These are phyloP conservation scores for Quercus variabilis DNA, from an alignment of 306 rosid species.

Conservation along the genomic window DNA sequence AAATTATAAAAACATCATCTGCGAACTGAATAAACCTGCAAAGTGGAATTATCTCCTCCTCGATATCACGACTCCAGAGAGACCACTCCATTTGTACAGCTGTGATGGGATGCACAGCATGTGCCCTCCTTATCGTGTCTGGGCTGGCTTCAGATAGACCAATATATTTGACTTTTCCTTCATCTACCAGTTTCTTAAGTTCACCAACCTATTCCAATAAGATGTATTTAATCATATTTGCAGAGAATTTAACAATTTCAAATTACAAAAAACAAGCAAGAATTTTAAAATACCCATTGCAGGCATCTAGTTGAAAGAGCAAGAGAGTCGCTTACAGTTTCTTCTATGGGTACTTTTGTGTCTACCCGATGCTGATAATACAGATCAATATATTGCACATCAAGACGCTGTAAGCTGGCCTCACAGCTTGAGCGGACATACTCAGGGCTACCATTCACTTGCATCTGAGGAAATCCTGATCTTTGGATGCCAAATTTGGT, in stretches of 20 bases:
- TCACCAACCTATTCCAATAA: constrained; percentile 47
- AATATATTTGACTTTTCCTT: constrained; percentile 70
- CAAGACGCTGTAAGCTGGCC: constrained; percentile 76
- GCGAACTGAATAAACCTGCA: constrained; percentile 46
- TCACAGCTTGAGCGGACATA: constrained; percentile 72
- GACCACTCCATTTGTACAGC: constrained; percentile 86
- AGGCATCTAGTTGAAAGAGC: background rate
- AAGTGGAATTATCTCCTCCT: constrained; percentile 63
- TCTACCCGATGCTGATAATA: constrained; percentile 70
- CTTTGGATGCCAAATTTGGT: constrained; percentile 63
- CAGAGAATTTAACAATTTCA: background rate
- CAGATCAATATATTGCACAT: constrained; percentile 63
- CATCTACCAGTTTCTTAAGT: constrained; percentile 75
- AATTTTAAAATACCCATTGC: background rate
- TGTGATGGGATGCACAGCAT: constrained; percentile 72
- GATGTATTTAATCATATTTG: background rate
- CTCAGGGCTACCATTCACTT: constrained; percentile 59
- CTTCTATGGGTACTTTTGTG: constrained; percentile 61
- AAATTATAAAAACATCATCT: background rate
- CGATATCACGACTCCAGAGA: constrained; percentile 76
- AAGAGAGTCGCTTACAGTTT: constrained; percentile 43
- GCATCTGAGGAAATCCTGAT: background rate
- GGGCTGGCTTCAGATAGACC: constrained; percentile 81
- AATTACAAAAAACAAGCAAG: background rate
- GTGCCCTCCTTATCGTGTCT: constrained; percentile 76